Percentiles rank a stretch among this genome's conserved stretches.
These are phyloP conservation scores for Phyllosticta citrichinensis DNA, from an alignment of 2,329 filamentous ascomycete genomes.

Conservation along the genomic window DNA sequence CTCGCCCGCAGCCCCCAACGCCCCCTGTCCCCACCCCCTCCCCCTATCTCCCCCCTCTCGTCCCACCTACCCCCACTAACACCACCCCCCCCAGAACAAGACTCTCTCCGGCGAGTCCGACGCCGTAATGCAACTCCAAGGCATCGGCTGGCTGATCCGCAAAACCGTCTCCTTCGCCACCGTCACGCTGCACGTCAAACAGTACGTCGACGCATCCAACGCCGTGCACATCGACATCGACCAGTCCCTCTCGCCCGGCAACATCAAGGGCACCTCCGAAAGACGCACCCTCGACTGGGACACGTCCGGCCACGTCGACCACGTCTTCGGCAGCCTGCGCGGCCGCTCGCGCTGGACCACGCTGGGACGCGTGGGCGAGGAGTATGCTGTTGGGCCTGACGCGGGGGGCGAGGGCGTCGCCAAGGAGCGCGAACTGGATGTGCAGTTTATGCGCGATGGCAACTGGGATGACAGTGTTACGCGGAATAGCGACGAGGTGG, in stretches of 20 bases:
- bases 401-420: slow-evolving; percentile 5
- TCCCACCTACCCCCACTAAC: neutral
- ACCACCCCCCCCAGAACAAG: slow-evolving; percentile 52
- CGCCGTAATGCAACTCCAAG: slow-evolving; percentile 53
- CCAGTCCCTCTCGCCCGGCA: slow-evolving; percentile 57
- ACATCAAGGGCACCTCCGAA: slow-evolving; percentile 57
- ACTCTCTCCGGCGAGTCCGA: slow-evolving; percentile 59
- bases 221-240: slow-evolving; percentile 52
- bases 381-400: neutral
- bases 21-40: neutral
- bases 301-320: slow-evolving; percentile 60
- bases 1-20: neutral
- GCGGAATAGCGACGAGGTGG: slow-evolving; percentile 16
- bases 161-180: slow-evolving; percentile 61
- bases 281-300: slow-evolving; percentile 47
- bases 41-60: neutral
- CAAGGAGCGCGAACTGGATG: neutral
- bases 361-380: slow-evolving; percentile 13
- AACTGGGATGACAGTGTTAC: slow-evolving; percentile 21
- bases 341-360: slow-evolving; percentile 48
- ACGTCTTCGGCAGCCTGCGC: slow-evolving; percentile 64
- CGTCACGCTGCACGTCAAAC: slow-evolving; percentile 52
- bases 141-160: slow-evolving; percentile 54
- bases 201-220: slow-evolving; percentile 30
- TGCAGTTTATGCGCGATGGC: neutral